Evolutionary conservation across 208 protist genomes (phyloP).

Genomic region (Wallacemonas sp.): DNA sequence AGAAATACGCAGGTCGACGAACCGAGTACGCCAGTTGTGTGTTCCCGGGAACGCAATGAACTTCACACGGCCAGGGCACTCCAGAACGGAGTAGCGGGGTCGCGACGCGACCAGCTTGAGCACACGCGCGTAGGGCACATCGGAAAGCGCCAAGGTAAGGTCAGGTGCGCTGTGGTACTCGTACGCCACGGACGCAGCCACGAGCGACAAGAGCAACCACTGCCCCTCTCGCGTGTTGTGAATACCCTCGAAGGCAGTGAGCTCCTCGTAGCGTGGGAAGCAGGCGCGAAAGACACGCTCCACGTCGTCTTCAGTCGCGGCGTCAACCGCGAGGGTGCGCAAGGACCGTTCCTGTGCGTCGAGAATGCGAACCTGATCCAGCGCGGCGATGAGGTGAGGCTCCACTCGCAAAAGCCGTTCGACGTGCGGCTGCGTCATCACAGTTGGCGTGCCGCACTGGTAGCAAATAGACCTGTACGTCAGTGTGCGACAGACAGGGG

Average conservation of each 20-base stretch:
- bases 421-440: conserved; percentile 59
- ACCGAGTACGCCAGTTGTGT: conserved; percentile 74
- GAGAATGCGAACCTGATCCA: conserved; percentile 28
- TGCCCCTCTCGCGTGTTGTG: conserved; percentile 31
- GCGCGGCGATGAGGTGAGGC: neutral
- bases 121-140: conserved; percentile 68
- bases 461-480: conserved; percentile 50
- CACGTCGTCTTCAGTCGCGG: conserved; percentile 31
- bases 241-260: conserved; percentile 40
- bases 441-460: conserved; percentile 57
- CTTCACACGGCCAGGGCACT: conserved; percentile 66
- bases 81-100: conserved; percentile 66
- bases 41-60: conserved; percentile 82
- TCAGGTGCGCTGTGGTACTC: conserved; percentile 66
- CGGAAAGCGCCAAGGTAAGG: conserved; percentile 56
- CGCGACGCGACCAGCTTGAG: conserved; percentile 39
- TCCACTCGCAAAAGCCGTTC: conserved; percentile 41
- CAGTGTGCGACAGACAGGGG: conserved; percentile 40
- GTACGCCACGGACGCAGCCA: conserved; percentile 57
- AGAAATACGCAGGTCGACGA: conserved; percentile 44
- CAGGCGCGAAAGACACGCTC: conserved; percentile 43
- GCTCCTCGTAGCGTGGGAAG: conserved; percentile 61
- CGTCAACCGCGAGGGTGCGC: conserved; percentile 36
- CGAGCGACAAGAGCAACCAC: conserved; percentile 52
- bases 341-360: conserved; percentile 35